Evolutionary conservation across 345 rosid species (phyloP).

Genomic region (Brassica incana): DNA sequence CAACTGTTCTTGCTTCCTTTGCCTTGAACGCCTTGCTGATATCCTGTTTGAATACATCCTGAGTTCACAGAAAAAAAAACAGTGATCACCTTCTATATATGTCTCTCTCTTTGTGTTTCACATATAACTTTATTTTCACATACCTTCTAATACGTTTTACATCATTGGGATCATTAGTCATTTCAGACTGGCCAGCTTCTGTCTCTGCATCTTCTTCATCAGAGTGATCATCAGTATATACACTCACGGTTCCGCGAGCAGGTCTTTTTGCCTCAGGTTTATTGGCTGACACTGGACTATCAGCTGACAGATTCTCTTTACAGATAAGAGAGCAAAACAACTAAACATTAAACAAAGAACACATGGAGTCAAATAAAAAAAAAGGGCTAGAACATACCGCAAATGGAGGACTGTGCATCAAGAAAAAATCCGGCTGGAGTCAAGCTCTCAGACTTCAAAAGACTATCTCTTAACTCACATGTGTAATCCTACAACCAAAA

Average conservation of each 20-base stretch:
- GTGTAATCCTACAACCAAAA: conserved; percentile 41
- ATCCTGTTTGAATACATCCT: conserved; percentile 76
- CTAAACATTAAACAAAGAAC: no score
- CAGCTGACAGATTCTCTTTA: conserved; percentile 43
- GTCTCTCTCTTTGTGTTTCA: background rate
- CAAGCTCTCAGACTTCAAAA: conserved; percentile 33
- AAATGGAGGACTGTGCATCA: conserved; percentile 57
- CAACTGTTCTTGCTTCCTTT: conserved; percentile 66
- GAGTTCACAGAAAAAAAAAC: conserved; percentile 17
- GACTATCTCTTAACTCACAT: conserved; percentile 37
- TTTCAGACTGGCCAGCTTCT: conserved; percentile 63
- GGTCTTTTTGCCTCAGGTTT: conserved; percentile 41
- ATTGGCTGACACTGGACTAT: conserved; percentile 50
- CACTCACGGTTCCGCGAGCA: conserved; percentile 39
- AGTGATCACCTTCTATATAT: background rate
- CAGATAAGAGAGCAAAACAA: conserved; percentile 12
- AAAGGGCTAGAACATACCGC: conserved; percentile 22
- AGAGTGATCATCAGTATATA: conserved; percentile 46
- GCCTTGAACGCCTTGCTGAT: conserved; percentile 80
- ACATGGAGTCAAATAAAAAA: background rate
- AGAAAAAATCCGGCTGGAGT: conserved; percentile 16
- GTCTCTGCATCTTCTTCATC: conserved; percentile 67
- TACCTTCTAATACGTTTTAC: conserved; percentile 71
- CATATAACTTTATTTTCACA: background rate
- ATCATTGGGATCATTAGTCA: conserved; percentile 50